phyloP scores from a whole-genome alignment of 495 filamentous ascomycete genomes.

The Penicillium manginii region DNA sequence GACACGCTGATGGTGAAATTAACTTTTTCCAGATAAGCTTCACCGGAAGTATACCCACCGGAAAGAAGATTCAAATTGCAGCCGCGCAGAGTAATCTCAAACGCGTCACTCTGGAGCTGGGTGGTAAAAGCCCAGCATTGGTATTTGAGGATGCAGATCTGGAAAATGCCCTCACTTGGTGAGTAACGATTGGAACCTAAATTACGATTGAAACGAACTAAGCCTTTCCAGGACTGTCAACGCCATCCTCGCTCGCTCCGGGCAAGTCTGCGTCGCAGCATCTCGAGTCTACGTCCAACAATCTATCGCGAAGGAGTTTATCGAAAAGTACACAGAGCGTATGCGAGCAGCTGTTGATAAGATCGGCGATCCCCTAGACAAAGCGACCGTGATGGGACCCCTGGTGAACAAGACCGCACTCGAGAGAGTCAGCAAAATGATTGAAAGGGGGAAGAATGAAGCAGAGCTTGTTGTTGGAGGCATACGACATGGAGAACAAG shows the following conservation, averaged over 20 bases:
- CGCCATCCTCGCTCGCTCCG: slow-evolving; percentile 83
- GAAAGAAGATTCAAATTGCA: slow-evolving; percentile 13
- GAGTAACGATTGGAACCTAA: neutral
- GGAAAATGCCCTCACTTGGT: slow-evolving; percentile 62
- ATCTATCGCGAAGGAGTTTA: slow-evolving; percentile 76
- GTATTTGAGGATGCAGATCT: slow-evolving; percentile 84
- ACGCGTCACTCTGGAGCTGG: slow-evolving; percentile 81
- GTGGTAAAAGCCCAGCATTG: slow-evolving; percentile 93
- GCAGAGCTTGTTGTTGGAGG: slow-evolving; percentile 12
- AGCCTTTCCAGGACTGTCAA: slow-evolving; percentile 83
- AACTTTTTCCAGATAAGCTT: slow-evolving; percentile 12
- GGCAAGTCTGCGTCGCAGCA: slow-evolving; percentile 89
- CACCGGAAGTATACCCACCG: slow-evolving; percentile 21
- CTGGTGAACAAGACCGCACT: slow-evolving; percentile 1
- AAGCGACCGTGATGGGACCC: slow-evolving; percentile 48
- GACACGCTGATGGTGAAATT: neutral
- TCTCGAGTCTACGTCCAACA: slow-evolving; percentile 88
- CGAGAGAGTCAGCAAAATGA: neutral
- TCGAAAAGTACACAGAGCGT: slow-evolving; percentile 69
- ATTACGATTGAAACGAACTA: neutral
- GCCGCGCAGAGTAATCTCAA: slow-evolving; percentile 44
- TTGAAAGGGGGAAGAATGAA: slow-evolving; percentile 9
- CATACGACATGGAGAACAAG: neutral
- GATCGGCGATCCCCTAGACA: slow-evolving; percentile 78
- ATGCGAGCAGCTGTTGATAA: slow-evolving; percentile 81